Percentiles rank a stretch among this genome's conserved stretches.
Conservation (phyloP, 1,139 yeast species). For the Saccharomyces hybrid region DNA sequence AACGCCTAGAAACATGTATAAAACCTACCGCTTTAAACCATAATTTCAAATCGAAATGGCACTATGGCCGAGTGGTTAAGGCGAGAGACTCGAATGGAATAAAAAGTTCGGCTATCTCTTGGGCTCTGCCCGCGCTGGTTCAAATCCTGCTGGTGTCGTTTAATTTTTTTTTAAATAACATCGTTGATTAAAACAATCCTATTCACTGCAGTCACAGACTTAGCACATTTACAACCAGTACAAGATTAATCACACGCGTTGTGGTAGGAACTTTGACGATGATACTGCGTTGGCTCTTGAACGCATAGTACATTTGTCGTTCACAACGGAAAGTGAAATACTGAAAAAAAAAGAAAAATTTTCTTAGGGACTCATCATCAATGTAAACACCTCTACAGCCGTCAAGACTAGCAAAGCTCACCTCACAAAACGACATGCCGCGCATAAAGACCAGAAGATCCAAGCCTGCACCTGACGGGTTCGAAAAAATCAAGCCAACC, state of each 20-base stretch:
- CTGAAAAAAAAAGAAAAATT: not conserved
- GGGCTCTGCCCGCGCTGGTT: conserved; percentile 39
- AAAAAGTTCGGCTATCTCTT: conserved; percentile 29
- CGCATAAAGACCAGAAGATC: conserved; percentile 16
- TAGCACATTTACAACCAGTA: too few species aligned
- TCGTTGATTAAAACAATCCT: too few species aligned
- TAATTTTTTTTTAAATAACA: conserved; percentile 6
- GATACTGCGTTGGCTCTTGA: not conserved
- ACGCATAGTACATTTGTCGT: not conserved
- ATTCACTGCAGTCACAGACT: not conserved
- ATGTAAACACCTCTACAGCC: not conserved
- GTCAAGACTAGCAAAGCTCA: not conserved
- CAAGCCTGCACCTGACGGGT: conserved; percentile 61
- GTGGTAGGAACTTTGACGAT: not conserved
- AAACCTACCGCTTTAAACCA: too few species aligned
- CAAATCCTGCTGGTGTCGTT: conserved; percentile 37
- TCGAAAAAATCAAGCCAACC: conserved; percentile 61
- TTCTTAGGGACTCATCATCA: not conserved
- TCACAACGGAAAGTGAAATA: not conserved
- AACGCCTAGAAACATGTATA: too few species aligned
- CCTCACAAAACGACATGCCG: conserved; percentile 11
- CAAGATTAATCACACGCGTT: not conserved
- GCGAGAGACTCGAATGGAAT: conserved; percentile 35
- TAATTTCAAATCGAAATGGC: conserved; percentile 16
- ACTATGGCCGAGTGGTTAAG: conserved; percentile 38